Evolutionary conservation across 495 filamentous ascomycete species (phyloP).

Genomic region (Trichoderma parareesei): DNA sequence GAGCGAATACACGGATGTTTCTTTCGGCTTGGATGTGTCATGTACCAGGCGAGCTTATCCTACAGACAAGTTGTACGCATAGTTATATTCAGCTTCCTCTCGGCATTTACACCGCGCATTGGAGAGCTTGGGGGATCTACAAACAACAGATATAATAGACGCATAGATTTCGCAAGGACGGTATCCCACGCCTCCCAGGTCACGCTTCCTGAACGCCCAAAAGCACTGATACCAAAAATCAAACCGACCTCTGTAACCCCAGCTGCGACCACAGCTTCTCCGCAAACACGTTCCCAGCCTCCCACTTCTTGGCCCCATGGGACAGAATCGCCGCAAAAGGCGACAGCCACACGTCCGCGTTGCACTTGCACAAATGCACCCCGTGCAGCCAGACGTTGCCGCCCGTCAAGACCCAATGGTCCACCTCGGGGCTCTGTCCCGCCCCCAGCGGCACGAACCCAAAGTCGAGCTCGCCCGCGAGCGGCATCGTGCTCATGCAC

Average conservation of each 20-base stretch:
- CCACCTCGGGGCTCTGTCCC: neutral
- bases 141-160: no score
- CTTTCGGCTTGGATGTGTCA: no score
- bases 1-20: no score
- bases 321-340: neutral
- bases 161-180: no score
- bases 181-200: no score
- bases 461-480: neutral
- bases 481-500: neutral
- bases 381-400: neutral
- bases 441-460: neutral
- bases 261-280: slow-evolving; percentile 1
- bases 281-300: neutral
- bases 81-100: neutral
- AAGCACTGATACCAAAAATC: neutral
- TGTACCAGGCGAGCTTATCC: no score
- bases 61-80: no score
- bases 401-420: neutral
- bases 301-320: neutral
- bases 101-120: neutral
- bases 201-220: no score
- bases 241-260: neutral
- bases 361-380: neutral
- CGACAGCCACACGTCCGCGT: neutral
- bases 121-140: neutral